These are phyloP conservation scores for Bipolaris bicolor DNA, from an alignment of 2,329 filamentous ascomycete species.

Conservation along the genomic window DNA sequence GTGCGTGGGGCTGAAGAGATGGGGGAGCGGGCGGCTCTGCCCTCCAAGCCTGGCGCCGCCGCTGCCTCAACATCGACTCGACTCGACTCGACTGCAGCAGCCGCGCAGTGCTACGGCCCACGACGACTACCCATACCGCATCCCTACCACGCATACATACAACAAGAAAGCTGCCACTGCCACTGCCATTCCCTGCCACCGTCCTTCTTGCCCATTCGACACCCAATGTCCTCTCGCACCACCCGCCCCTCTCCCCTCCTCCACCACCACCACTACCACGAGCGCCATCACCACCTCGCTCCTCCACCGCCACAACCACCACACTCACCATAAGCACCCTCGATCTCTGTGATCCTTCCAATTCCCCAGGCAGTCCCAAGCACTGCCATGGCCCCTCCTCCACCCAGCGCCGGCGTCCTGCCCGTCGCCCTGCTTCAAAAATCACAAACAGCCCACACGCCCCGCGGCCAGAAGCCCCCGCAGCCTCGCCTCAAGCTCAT, in stretches of 20 bases:
- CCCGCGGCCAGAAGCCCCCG: conserved; percentile 51
- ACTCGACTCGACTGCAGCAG: no score
- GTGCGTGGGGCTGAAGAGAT: no score
- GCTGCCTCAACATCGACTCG: no score
- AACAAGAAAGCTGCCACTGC: not conserved
- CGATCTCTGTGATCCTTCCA: no score
- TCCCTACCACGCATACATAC: no score
- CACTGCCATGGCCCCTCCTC: conserved; percentile 37
- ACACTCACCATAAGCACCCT: not conserved
- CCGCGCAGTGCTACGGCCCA: no score
- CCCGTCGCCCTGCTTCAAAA: conserved; percentile 48
- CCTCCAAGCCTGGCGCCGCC: no score
- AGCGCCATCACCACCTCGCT: not conserved
- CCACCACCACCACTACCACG: not conserved
- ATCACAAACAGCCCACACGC: conserved; percentile 30
- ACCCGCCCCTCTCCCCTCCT: conserved; percentile 5
- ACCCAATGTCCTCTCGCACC: conserved; percentile 6
- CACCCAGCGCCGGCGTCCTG: conserved; percentile 49
- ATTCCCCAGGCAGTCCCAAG: no score
- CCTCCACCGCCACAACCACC: conserved; percentile 13
- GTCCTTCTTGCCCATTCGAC: not conserved
- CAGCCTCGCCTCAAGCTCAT: conserved; percentile 80
- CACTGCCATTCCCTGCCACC: not conserved
- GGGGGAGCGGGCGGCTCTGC: no score
- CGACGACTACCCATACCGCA: not conserved